These are phyloP conservation scores for Zoysia japonica DNA, from an alignment of 176 grass and related monocot species.

Conservation along the genomic window DNA sequence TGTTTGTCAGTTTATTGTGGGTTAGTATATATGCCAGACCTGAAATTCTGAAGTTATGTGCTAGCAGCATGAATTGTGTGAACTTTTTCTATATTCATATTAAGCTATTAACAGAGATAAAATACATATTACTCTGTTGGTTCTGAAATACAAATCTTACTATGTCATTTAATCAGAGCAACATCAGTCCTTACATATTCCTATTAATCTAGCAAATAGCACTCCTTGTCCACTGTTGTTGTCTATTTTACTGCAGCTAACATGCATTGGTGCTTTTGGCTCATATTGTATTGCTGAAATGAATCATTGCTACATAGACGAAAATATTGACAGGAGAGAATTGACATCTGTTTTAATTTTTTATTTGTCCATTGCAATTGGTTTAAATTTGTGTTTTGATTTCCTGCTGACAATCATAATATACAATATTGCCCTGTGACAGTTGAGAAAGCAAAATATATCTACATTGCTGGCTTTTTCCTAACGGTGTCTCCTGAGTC, in stretches of 20 bases:
- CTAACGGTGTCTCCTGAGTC: conserved; percentile 81
- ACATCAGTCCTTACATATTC: neutral
- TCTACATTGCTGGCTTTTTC: conserved; percentile 99
- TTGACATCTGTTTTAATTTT: neutral
- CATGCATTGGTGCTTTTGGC: neutral
- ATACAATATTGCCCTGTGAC: conserved; percentile 19
- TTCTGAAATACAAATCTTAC: neutral
- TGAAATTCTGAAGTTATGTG: neutral
- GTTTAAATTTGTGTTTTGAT: neutral
- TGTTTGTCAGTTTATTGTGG: neutral
- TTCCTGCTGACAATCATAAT: conserved; percentile 20
- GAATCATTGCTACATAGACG: neutral
- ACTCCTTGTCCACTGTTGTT: neutral
- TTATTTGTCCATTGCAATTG: neutral
- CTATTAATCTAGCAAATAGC: neutral
- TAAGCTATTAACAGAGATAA: neutral
- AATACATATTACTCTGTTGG: neutral
- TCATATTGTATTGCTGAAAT: neutral
- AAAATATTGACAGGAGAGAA: neutral
- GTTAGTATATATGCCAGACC: neutral
- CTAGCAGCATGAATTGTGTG: neutral
- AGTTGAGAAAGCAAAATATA: conserved; percentile 99
- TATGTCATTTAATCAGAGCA: neutral
- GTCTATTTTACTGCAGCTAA: neutral
- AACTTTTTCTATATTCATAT: neutral